Conservation (phyloP, 768 basidiomycete species). For the Saitozyma podzolica region DNA sequence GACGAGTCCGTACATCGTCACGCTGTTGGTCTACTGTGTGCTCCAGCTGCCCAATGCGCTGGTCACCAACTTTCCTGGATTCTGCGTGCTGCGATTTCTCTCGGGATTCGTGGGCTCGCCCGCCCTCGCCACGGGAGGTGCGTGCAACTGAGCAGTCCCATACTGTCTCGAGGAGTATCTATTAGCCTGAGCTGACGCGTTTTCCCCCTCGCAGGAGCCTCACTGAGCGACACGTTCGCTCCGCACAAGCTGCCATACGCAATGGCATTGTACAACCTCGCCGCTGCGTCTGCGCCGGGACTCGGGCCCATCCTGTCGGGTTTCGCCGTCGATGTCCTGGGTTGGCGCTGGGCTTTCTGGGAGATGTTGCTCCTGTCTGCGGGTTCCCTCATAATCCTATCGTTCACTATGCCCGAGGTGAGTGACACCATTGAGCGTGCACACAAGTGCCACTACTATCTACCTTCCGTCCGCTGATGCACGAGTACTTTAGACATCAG, state of each 20-base stretch:
- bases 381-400: constrained; percentile 20
- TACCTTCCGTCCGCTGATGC: background rate
- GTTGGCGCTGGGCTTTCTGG: constrained; percentile 41
- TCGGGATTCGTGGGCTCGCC: constrained; percentile 40
- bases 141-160: background rate
- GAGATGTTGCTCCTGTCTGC: constrained; percentile 30
- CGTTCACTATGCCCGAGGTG: constrained; percentile 33
- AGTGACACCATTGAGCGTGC: background rate
- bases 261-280: constrained; percentile 34
- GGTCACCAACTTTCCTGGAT: constrained; percentile 30
- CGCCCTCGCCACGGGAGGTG: constrained; percentile 37
- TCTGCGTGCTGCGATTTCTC: constrained; percentile 31
- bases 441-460: background rate
- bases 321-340: constrained; percentile 26
- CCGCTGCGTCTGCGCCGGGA: constrained; percentile 34
- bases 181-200: background rate
- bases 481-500: constrained; percentile 13
- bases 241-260: constrained; percentile 30
- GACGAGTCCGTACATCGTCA: constrained; percentile 30
- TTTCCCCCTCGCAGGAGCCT: constrained; percentile 17
- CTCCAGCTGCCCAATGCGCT: constrained; percentile 25
- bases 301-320: constrained; percentile 34
- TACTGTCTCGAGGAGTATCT: background rate
- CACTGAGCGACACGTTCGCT: constrained; percentile 32
- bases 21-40: constrained; percentile 29